Conservation (phyloP, 2,329 filamentous ascomycete genomes). For the Trichoderma polysporum region DNA sequence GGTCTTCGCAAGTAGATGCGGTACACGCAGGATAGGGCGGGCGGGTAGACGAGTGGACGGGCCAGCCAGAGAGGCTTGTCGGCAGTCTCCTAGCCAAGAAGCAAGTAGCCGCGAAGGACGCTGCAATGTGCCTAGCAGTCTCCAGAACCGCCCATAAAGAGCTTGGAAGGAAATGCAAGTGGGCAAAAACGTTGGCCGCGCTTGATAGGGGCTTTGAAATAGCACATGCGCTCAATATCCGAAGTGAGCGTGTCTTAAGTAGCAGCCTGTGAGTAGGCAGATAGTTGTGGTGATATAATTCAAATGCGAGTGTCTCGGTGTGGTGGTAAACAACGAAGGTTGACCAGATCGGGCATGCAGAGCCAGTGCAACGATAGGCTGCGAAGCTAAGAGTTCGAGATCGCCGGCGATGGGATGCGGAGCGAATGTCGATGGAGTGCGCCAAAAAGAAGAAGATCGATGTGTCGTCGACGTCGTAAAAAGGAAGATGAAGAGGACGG, state of each 20-base stretch:
- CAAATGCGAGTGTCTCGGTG: background rate
- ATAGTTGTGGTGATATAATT: background rate
- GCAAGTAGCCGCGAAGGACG: slow-evolving; percentile 25
- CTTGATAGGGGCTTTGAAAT: background rate
- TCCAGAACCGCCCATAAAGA: slow-evolving; percentile 36
- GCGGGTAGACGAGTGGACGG: background rate
- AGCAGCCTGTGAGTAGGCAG: background rate
- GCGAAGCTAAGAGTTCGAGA: slow-evolving; percentile 13
- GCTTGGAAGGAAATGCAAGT: background rate
- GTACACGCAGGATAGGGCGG: background rate
- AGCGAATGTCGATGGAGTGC: slow-evolving; percentile 17
- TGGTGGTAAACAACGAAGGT: slow-evolving; percentile 9
- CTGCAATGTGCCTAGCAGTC: slow-evolving; percentile 36
- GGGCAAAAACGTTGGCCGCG: background rate
- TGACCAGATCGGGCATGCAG: background rate
- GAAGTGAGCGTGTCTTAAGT: background rate
- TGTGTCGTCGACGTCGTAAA: slow-evolving; percentile 12
- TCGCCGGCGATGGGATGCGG: slow-evolving; percentile 13
- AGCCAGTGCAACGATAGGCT: background rate
- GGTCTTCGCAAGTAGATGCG: background rate
- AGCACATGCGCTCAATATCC: slow-evolving; percentile 9
- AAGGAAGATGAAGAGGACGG: background rate
- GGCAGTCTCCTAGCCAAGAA: slow-evolving; percentile 20
- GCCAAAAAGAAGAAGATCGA: background rate
- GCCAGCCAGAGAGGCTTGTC: slow-evolving; percentile 1